Evolutionary conservation across 495 filamentous ascomycete genomes (phyloP).

Genomic region (Cairneyella variabilis): DNA sequence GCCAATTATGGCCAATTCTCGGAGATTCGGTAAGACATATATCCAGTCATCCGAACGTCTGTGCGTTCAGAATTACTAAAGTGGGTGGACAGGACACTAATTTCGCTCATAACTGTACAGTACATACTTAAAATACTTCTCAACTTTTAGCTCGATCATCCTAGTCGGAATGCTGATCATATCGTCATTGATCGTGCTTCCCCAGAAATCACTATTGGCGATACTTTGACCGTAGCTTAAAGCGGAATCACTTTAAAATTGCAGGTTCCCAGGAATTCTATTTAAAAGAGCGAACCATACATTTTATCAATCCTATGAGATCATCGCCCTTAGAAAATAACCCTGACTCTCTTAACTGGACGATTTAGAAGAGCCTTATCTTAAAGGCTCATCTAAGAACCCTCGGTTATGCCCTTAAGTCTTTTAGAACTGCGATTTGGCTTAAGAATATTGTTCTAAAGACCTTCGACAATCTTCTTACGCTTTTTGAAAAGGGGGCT

Average conservation of each 20-base stretch:
- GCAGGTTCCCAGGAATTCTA: not conserved
- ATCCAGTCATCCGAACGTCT: no score
- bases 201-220: no score
- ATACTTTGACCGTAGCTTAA: no score
- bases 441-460: constrained; percentile 10
- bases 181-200: no score
- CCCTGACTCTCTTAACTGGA: constrained; percentile 1
- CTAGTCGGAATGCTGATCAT: no score
- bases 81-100: no score
- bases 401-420: constrained; percentile 5
- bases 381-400: constrained; percentile 4
- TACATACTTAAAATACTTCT: no score
- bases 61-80: no score
- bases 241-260: not conserved
- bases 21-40: no score
- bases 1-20: no score
- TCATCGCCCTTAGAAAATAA: not conserved
- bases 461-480: constrained; percentile 14
- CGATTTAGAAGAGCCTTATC: not conserved
- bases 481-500: constrained; percentile 16
- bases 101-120: no score
- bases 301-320: constrained; percentile 1
- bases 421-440: constrained; percentile 21
- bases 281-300: constrained; percentile 3
- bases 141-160: no score